Conservation (phyloP, 2,329 filamentous ascomycete species). For the Xylariaceae sp. region DNA sequence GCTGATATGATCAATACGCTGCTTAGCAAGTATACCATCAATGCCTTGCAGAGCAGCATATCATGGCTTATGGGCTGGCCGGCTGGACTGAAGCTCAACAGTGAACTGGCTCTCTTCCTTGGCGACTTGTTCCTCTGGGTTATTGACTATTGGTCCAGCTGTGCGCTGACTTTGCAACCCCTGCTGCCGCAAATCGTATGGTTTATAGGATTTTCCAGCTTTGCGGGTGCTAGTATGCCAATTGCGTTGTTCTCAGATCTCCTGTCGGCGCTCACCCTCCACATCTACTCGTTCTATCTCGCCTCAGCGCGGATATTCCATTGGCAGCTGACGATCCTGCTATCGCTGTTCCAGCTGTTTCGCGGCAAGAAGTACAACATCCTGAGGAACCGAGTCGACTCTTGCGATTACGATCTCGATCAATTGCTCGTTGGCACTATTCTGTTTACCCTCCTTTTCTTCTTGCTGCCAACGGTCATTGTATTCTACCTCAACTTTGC, state of each 20-base stretch:
- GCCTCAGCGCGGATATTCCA: conserved; percentile 96
- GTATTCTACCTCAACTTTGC: conserved; percentile 98
- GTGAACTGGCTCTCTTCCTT: conserved; percentile 85
- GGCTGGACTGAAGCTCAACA: conserved; percentile 91
- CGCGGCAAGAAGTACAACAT: conserved; percentile 98
- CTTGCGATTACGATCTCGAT: conserved; percentile 96
- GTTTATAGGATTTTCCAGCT: conserved; percentile 89
- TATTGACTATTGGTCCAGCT: conserved; percentile 94
- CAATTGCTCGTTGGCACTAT: conserved; percentile 95
- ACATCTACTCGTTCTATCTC: conserved; percentile 98
- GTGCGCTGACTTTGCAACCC: conserved; percentile 71
- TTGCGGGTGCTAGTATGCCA: conserved; percentile 93
- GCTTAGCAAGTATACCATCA: conserved; percentile 76
- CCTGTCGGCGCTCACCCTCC: conserved; percentile 82
- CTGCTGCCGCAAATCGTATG: conserved; percentile 81
- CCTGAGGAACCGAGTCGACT: conserved; percentile 93
- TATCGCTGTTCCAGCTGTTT: conserved; percentile 97
- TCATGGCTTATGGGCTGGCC: conserved; percentile 95
- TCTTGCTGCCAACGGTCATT: conserved; percentile 86
- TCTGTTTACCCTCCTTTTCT: conserved; percentile 90
- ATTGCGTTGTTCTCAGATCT: conserved; percentile 94
- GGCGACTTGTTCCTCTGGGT: conserved; percentile 97
- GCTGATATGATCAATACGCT: conserved; percentile 72
- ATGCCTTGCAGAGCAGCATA: conserved; percentile 82
- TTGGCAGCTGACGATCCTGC: conserved; percentile 95